A percentile compares a stretch with the other conserved stretches of the same genome.
phyloP scores from a whole-genome alignment of 2,329 filamentous ascomycete species.

The Fusarium domesticum region DNA sequence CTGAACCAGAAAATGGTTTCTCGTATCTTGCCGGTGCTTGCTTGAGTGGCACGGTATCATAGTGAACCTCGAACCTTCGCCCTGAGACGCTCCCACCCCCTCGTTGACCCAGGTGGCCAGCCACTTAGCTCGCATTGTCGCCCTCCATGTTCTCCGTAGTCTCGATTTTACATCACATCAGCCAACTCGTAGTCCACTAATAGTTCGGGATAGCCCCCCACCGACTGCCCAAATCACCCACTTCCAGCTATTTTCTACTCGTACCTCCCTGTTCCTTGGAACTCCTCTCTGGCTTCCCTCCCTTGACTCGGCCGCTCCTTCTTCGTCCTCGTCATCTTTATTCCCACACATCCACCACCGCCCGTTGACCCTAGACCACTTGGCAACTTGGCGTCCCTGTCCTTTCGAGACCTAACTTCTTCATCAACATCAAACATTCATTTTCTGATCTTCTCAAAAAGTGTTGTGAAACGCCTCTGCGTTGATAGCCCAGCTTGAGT shows the following conservation, averaged over 20 bases:
- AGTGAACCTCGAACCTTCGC: constrained; percentile 16
- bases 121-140: constrained; percentile 18
- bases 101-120: constrained; percentile 3
- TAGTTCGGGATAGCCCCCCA: constrained; percentile 15
- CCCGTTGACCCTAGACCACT: constrained; percentile 25
- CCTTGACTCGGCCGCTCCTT: background rate
- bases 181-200: constrained; percentile 8
- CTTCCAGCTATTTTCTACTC: too few species aligned
- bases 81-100: constrained; percentile 14
- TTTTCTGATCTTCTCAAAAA: background rate
- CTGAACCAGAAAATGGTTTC: background rate
- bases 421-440: constrained; percentile 23
- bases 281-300: too few species aligned
- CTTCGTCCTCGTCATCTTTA: constrained; percentile 8
- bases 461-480: background rate
- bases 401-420: constrained; percentile 16
- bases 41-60: constrained; percentile 4
- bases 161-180: background rate
- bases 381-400: constrained; percentile 22
- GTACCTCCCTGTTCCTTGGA: background rate
- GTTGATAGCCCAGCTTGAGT: background rate
- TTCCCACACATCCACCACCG: constrained; percentile 16
- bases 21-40: constrained; percentile 4
- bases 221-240: too few species aligned
- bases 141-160: constrained; percentile 12